Evolutionary conservation across 176 grass and related monocot species (phyloP), one percentile per base, ranked within the genome.

Genomic region (Triticum dicoccoides): DNA sequence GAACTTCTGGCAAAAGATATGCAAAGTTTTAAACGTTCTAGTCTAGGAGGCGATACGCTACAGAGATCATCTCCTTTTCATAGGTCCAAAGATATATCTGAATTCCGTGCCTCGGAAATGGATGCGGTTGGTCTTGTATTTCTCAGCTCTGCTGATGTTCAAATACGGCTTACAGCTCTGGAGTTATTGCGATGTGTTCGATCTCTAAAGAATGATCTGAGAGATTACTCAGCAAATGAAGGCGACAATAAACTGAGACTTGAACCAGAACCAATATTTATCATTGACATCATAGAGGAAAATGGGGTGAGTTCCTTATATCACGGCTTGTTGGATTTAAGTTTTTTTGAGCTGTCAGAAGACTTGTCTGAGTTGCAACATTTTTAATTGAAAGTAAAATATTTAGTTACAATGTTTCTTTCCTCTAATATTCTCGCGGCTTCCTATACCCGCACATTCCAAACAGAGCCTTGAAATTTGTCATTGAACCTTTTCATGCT

Each of bases 111-210:
- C 82, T 91, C 92, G 24, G 96, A 98, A 84, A 92, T 96, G 90
- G 96, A 98, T 90, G 96, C 96, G 42, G 93, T 96, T 92, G 96
- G 96, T 81, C 96, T 98, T 87, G 85, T 98, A 49, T 98, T 98
- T 65, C 93, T 98, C 65, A 92, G 93, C 89, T 98, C 96, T 59
- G 90, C 91, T 32, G 96, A 98, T 94, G 92, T 98, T 85, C 94
- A 98, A 83, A 98, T 96, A 91, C 82, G 96, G 59, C 92, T 94
- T 84, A 98, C 93, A 84, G 96, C 96, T 84, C 87, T 98, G 78
- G 96, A 98, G 66, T 91, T 98, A 78, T 68, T 98, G 84, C 89
- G 91, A 77, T 96, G 81, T 88, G 91, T 98, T 64, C 84, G 96
- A 69, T 84, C 87, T 73, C 89, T 98, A 73, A 92, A 89, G 91